Conservation (phyloP, 805 yeast species). For the Kodamaea nitidulidarum region DNA sequence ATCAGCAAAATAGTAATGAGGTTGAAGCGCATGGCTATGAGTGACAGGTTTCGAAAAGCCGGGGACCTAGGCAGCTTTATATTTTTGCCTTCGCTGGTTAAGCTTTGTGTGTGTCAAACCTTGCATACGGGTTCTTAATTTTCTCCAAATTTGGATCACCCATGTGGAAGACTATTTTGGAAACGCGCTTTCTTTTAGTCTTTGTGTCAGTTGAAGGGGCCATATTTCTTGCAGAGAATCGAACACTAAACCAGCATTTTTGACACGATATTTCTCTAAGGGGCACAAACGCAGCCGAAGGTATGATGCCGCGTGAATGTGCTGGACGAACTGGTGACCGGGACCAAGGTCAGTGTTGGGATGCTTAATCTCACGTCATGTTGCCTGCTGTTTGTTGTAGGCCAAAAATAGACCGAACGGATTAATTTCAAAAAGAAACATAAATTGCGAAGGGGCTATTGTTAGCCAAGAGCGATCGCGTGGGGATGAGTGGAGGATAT, state of each 20-base stretch:
- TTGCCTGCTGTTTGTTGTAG: too few relatives aligned
- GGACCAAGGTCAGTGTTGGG: neutral
- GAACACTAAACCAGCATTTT: conserved; percentile 1
- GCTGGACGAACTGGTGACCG: too few relatives aligned
- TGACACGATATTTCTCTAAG: too few relatives aligned
- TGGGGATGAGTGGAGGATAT: too few relatives aligned
- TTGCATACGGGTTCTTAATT: neutral
- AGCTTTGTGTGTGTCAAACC: neutral
- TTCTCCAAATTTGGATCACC: neutral
- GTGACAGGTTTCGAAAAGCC: neutral
- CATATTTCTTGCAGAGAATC: neutral
- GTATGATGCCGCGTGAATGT: too few relatives aligned
- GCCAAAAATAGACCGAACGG: too few relatives aligned
- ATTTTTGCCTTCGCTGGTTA: neutral
- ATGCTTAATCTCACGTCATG: neutral
- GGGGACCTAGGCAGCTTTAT: neutral
- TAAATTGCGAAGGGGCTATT: neutral
- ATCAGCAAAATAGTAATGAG: conserved; percentile 3
- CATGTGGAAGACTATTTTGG: neutral
- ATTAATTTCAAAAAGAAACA: neutral
- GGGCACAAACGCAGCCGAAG: too few relatives aligned
- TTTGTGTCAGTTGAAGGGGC: conserved; percentile 1
- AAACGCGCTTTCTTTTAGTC: neutral
- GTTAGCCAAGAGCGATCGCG: too few relatives aligned
- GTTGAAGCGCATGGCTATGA: conserved; percentile 7